Evolutionary conservation across 768 basidiomycete species (phyloP).

Genomic region (Pleurotus pulmonarius): DNA sequence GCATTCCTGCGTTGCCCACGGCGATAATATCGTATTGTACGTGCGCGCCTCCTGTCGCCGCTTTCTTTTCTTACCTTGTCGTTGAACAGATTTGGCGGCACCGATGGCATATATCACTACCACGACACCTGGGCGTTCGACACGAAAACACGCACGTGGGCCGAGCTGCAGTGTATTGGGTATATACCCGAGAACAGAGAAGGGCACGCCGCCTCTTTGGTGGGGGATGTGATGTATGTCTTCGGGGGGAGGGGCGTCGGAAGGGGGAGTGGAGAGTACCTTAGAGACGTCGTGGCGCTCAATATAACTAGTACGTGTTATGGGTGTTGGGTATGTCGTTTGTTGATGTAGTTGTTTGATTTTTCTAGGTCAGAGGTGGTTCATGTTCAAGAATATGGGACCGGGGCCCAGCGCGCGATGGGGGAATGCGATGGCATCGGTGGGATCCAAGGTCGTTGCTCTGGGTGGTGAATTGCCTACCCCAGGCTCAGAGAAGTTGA

Average conservation of each 20-base stretch:
- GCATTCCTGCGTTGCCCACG: slow-evolving; percentile 80
- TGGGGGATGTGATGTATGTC: slow-evolving; percentile 96
- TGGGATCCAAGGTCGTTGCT: slow-evolving; percentile 85
- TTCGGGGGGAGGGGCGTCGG: slow-evolving; percentile 77
- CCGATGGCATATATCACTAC: slow-evolving; percentile 96
- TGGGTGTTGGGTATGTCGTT: slow-evolving; percentile 6
- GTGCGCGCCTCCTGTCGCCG: slow-evolving; percentile 19
- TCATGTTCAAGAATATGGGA: slow-evolving; percentile 99
- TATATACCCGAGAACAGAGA: slow-evolving; percentile 96
- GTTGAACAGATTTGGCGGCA: slow-evolving; percentile 82
- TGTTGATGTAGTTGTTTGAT: slow-evolving; percentile 1
- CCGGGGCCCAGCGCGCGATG: slow-evolving; percentile 89
- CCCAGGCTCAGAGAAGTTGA: slow-evolving; percentile 21
- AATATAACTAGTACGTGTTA: slow-evolving; percentile 85
- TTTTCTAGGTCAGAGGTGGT: slow-evolving; percentile 88
- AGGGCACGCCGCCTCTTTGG: slow-evolving; percentile 95
- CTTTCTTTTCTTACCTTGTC: neutral
- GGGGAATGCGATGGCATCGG: slow-evolving; percentile 95
- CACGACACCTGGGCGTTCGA: slow-evolving; percentile 99
- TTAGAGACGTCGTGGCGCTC: slow-evolving; percentile 93
- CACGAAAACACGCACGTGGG: slow-evolving; percentile 75
- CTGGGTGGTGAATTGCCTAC: slow-evolving; percentile 91
- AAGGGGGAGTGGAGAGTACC: slow-evolving; percentile 65
- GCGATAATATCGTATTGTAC: slow-evolving; percentile 82
- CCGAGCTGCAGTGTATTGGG: slow-evolving; percentile 92